Base-by-base conservation (phyloP, 1,284 basidiomycete genomes). In the Ceratobasidium sp. region DNA sequence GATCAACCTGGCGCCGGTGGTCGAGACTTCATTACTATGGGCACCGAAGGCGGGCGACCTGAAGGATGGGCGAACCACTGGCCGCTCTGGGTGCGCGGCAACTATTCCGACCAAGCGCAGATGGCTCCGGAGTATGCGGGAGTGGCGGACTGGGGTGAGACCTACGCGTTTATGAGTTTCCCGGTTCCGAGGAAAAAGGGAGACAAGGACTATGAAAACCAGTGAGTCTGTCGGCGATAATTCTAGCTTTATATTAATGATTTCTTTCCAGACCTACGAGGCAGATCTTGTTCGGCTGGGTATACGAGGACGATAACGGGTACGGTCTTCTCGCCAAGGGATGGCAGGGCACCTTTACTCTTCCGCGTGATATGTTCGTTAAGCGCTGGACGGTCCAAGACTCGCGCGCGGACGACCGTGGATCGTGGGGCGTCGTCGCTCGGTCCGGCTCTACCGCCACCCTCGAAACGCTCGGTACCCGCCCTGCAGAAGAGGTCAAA, bases 291-390 rank as follows among this genome's bases (percentile, higher is more conserved):
- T 70, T 70, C 49, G 67, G 67, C 8, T 70, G 67, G 67, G n/a
- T 55, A 1, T 59, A 59, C 18, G 67, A 70, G 38, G 55, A 70
- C n/a, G 67, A 70, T 32, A 70, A 70, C 35, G 46, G 46, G 28
- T 70, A 70, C 28, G 67, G 67, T 35, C 67, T 70, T 14, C 67
- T 70, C 55, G 67, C 67, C 54, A 70, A 70, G 43, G 67, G 67
- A 54, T 70, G 67, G 67, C 41, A 70, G 18, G 67, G 67, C 43
- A 50, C 41, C 28, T 70, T 70, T 32, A 70, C 67, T 21, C 67
- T 70, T n/a, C 67, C 67, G 6, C 67, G 67, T 46, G 67, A 70
- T 18, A 70, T 70, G 67, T 70, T 70, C 26, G 55, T 70, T 44
- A 70, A 70, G 43, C 41, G 32, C 18, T 70, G 54, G 54, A 59